These are phyloP conservation scores for Eutypa lata DNA, from an alignment of 2,329 filamentous ascomycete species.

Conservation along the genomic window DNA sequence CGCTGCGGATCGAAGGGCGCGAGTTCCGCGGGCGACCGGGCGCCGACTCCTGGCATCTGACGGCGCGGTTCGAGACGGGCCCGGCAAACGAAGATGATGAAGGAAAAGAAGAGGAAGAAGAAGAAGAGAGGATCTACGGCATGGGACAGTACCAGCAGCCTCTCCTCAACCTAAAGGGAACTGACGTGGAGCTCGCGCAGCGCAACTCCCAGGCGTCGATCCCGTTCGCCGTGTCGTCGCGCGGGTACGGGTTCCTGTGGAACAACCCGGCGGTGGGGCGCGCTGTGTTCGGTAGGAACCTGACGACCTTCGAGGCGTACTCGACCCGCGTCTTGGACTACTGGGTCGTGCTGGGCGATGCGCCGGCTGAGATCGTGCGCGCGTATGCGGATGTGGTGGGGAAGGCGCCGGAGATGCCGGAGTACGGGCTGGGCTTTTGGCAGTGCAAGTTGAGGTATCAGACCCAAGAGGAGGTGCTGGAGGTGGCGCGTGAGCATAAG, in stretches of 20 bases:
- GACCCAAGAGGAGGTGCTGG: conserved; percentile 61
- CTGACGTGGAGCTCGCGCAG: conserved; percentile 62
- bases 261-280: conserved; percentile 62
- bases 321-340: conserved; percentile 58
- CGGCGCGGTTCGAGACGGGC: conserved; percentile 56
- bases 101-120: conserved; percentile 15
- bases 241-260: conserved; percentile 63
- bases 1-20: conserved; percentile 53
- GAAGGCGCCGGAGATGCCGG: conserved; percentile 63
- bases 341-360: conserved; percentile 58
- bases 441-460: conserved; percentile 65
- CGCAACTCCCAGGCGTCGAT: conserved; percentile 65
- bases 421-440: conserved; percentile 66
- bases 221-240: conserved; percentile 58
- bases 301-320: conserved; percentile 58
- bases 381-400: conserved; percentile 56
- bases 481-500: conserved; percentile 58
- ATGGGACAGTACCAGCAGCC: conserved; percentile 70
- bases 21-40: conserved; percentile 54
- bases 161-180: conserved; percentile 59
- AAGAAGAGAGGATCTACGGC: conserved; percentile 61
- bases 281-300: conserved; percentile 58
- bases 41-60: conserved; percentile 53
- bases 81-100: too few relatives aligned
- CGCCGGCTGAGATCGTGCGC: conserved; percentile 52